phyloP scores from a whole-genome alignment of 768 basidiomycete species.

The Cyathus striatus region DNA sequence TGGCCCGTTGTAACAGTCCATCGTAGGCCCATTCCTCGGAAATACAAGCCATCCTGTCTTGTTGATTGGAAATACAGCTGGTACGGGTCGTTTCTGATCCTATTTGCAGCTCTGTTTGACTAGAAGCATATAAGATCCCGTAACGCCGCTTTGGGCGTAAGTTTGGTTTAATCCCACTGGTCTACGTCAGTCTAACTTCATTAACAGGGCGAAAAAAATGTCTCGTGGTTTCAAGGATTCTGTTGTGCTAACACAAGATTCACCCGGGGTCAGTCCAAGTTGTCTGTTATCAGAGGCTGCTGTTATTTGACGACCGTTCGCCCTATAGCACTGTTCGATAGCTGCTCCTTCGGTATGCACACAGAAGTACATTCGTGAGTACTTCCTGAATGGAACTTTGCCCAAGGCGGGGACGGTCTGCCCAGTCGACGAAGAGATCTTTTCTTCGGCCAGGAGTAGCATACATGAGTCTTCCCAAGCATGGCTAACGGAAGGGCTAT shows the following conservation, averaged over 20 bases:
- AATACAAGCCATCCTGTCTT: conserved; percentile 24
- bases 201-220: conserved; percentile 5
- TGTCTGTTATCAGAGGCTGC: neutral
- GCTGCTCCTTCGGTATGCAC: conserved; percentile 19
- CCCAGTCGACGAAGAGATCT: neutral
- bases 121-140: conserved; percentile 15
- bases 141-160: conserved; percentile 20
- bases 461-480: too few species aligned
- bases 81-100: conserved; percentile 3
- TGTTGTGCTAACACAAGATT: conserved; percentile 11
- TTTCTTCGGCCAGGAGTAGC: neutral
- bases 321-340: conserved; percentile 17
- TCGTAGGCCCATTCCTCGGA: neutral
- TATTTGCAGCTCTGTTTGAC: neutral
- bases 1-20: too few species aligned
- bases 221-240: conserved; percentile 9
- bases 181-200: neutral
- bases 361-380: conserved; percentile 6
- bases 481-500: neutral
- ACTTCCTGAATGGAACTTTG: conserved; percentile 8
- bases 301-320: neutral
- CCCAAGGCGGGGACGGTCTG: neutral
- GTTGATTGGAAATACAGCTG: conserved; percentile 19
- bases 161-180: neutral
- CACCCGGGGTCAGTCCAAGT: conserved; percentile 8